Evolutionary conservation across 192 early-diverging fungal genomes (phyloP).

Genomic region (Coemansia sp.): DNA sequence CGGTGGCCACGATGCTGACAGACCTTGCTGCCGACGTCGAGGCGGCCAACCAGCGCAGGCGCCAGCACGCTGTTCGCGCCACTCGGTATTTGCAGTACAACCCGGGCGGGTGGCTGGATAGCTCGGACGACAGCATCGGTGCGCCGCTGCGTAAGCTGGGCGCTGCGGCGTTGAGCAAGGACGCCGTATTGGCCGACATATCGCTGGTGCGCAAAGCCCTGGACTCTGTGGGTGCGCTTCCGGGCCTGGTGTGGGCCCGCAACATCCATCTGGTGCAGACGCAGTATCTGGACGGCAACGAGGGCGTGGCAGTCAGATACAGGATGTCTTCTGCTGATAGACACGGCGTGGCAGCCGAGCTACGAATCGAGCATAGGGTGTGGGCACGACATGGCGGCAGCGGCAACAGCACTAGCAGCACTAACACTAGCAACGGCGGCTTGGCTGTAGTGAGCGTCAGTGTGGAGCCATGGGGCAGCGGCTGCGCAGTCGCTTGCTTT

Average conservation of each 20-base stretch:
- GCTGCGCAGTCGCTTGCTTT: conserved; percentile 34
- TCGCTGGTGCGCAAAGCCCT: conserved; percentile 13
- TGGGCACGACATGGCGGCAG: conserved; percentile 23
- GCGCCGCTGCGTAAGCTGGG: conserved; percentile 4
- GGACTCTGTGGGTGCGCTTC: conserved; percentile 28
- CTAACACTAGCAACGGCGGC: too few species aligned
- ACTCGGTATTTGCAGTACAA: conserved; percentile 34
- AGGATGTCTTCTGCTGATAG: conserved; percentile 13
- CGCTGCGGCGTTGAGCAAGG: conserved; percentile 1
- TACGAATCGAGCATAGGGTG: conserved; percentile 47
- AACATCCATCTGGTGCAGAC: conserved; percentile 20
- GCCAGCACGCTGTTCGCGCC: conserved; percentile 35
- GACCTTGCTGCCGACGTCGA: conserved; percentile 32
- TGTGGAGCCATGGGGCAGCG: conserved; percentile 27
- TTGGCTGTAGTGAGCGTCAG: conserved; percentile 6
- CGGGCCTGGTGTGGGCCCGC: conserved; percentile 39
- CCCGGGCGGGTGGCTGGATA: conserved; percentile 44
- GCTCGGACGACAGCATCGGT: conserved; percentile 3
- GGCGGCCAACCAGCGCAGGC: conserved; percentile 26
- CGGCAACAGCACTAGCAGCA: not conserved
- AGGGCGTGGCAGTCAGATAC: conserved; percentile 18
- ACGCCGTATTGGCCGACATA: conserved; percentile 14
- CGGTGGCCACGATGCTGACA: conserved; percentile 21
- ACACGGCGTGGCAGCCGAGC: conserved; percentile 27
- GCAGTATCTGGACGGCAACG: not conserved